These are phyloP conservation scores for Colletotrichum eleusines DNA, from an alignment of 2,329 filamentous ascomycete genomes.

Conservation along the genomic window DNA sequence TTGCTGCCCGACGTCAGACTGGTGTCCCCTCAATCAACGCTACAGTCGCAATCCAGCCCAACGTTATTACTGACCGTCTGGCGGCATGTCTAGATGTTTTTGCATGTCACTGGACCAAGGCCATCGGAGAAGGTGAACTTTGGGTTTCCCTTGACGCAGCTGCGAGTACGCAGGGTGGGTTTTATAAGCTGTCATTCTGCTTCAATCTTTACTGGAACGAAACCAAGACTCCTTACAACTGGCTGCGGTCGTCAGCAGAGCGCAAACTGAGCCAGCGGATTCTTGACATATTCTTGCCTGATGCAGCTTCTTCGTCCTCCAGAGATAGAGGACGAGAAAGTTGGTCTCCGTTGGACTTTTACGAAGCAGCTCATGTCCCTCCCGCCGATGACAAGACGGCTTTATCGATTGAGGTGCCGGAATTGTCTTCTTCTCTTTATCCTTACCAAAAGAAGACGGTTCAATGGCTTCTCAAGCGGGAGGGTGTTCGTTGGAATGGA, in stretches of 20 bases:
- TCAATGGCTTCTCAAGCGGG: conserved; percentile 76
- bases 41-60: conserved; percentile 13
- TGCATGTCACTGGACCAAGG: conserved; percentile 37
- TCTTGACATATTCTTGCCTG: conserved; percentile 53
- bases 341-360: conserved; percentile 71
- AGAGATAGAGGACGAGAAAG: conserved; percentile 41
- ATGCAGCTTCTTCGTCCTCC: conserved; percentile 45
- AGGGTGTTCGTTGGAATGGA: conserved; percentile 67
- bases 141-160: conserved; percentile 51
- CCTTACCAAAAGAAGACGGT: conserved; percentile 80
- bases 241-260: conserved; percentile 48
- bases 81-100: conserved; percentile 38
- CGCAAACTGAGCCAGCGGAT: conserved; percentile 51
- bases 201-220: conserved; percentile 59
- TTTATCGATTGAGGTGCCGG: conserved; percentile 56
- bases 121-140: conserved; percentile 44
- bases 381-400: conserved; percentile 55
- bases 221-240: conserved; percentile 49
- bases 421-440: conserved; percentile 67
- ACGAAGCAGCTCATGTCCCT: conserved; percentile 75
- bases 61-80: conserved; percentile 8
- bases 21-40: conserved; percentile 1
- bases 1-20: conserved; percentile 4
- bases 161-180: conserved; percentile 47
- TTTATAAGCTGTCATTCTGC: conserved; percentile 49